These are phyloP conservation scores for Diaporthe sp. DNA, from an alignment of 2,329 filamentous ascomycete genomes.

Conservation along the genomic window DNA sequence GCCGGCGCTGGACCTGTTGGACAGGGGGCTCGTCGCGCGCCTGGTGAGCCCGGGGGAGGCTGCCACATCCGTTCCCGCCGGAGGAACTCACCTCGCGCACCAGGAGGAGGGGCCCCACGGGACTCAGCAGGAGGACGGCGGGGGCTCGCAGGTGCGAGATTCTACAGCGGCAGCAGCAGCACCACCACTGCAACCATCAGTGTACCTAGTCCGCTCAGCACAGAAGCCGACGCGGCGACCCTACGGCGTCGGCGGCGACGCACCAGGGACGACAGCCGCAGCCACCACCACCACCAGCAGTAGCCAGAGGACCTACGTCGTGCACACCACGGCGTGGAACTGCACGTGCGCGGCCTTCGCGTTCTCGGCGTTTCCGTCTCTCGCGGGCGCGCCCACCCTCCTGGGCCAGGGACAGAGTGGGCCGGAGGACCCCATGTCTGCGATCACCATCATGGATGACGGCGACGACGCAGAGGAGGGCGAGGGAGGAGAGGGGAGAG, in stretches of 20 bases:
- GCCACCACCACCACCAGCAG: conserved; percentile 41
- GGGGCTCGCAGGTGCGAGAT: not conserved
- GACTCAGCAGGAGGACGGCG: not conserved
- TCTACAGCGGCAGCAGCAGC: not conserved
- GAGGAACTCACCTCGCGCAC: not conserved
- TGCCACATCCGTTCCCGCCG: not conserved
- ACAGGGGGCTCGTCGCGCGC: conserved; percentile 78
- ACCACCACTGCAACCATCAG: conserved; percentile 41
- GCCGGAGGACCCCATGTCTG: conserved; percentile 20
- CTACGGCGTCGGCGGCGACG: conserved; percentile 41
- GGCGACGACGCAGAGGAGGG: conserved; percentile 6
- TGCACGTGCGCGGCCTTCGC: conserved; percentile 91
- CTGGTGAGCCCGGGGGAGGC: conserved; percentile 50
- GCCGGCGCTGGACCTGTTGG: conserved; percentile 88
- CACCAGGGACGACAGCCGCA: not conserved
- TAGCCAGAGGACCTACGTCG: conserved; percentile 68
- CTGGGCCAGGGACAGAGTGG: conserved; percentile 32
- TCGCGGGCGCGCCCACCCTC: conserved; percentile 36
- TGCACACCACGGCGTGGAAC: conserved; percentile 83
- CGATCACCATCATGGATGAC: not conserved
- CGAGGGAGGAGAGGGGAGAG: conserved; percentile 12
- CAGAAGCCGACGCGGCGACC: conserved; percentile 52
- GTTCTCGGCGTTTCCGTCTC: conserved; percentile 74
- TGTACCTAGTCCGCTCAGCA: conserved; percentile 77
- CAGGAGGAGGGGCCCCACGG: not conserved